Conservation (phyloP, 1,284 basidiomycete species). For the Hypsizygus ulmarius region DNA sequence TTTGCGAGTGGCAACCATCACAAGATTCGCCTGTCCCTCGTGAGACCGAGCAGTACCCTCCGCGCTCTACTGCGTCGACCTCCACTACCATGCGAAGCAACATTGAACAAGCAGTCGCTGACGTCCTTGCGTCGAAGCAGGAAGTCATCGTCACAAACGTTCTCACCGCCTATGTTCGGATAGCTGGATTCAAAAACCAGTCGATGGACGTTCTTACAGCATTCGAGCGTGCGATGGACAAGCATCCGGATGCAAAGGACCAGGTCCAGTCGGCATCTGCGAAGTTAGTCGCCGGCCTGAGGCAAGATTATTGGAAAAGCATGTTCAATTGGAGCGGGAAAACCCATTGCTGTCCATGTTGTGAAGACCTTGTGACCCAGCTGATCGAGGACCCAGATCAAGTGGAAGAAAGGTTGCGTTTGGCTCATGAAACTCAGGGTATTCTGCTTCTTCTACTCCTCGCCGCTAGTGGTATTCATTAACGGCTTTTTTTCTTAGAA, state of each 20-base stretch:
- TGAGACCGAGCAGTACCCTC: background rate
- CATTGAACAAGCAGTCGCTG: conserved; percentile 19
- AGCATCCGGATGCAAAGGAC: conserved; percentile 18
- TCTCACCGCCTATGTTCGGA: conserved; percentile 15
- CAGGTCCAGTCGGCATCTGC: conserved; percentile 15
- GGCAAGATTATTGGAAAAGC: conserved; percentile 17
- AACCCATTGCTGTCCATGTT: conserved; percentile 17
- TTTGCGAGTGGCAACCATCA: background rate
- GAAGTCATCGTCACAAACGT: conserved; percentile 19
- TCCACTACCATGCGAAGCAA: conserved; percentile 16
- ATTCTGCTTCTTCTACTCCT: background rate
- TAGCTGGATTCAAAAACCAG: conserved; percentile 17
- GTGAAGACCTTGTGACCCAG: conserved; percentile 14
- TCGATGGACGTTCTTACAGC: conserved; percentile 13
- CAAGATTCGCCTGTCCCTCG: background rate
- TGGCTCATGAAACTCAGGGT: conserved; percentile 4
- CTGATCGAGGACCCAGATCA: conserved; percentile 12
- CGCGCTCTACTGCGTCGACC: background rate
- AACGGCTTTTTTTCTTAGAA: background rate
- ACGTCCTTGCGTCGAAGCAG: conserved; percentile 21
- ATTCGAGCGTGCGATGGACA: conserved; percentile 20
- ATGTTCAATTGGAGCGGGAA: conserved; percentile 16
- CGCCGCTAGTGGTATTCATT: background rate
- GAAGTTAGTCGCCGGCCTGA: conserved; percentile 15
- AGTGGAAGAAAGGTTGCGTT: conserved; percentile 7